phyloP scores from a whole-genome alignment of 352 stramenopile species.

The Pythium aquatile region DNA sequence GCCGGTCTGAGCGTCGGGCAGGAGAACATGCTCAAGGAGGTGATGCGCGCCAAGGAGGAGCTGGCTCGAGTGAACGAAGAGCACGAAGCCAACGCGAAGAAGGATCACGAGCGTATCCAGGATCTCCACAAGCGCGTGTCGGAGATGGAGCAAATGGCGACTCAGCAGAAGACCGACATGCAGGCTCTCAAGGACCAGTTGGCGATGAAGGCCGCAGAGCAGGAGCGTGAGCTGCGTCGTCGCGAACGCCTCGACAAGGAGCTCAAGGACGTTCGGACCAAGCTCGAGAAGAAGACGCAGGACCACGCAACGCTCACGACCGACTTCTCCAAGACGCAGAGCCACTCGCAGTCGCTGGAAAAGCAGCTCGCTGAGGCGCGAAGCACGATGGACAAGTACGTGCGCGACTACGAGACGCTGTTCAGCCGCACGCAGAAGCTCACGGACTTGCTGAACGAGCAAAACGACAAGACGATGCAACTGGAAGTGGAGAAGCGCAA shows the following conservation, averaged over 20 bases:
- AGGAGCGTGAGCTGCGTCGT: slow-evolving; percentile 85
- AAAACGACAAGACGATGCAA: slow-evolving; percentile 86
- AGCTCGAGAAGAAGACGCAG: slow-evolving; percentile 84
- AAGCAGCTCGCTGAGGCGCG: slow-evolving; percentile 80
- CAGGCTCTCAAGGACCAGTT: slow-evolving; percentile 88
- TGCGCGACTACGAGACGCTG: slow-evolving; percentile 91
- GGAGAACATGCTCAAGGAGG: slow-evolving; percentile 92
- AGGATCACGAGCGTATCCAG: slow-evolving; percentile 79
- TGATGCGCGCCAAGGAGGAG: slow-evolving; percentile 89
- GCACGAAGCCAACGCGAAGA: slow-evolving; percentile 75
- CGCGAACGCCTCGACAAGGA: slow-evolving; percentile 93
- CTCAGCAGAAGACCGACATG: slow-evolving; percentile 64
- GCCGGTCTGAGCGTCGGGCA: slow-evolving; percentile 89
- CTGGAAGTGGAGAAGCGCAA: slow-evolving; percentile 78
- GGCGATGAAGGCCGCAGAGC: slow-evolving; percentile 80
- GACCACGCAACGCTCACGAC: slow-evolving; percentile 50
- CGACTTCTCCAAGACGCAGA: slow-evolving; percentile 66
- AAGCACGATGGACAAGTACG: slow-evolving; percentile 92
- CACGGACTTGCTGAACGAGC: slow-evolving; percentile 91
- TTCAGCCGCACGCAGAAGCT: slow-evolving; percentile 91
- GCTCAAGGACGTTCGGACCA: slow-evolving; percentile 86
- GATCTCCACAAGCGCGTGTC: slow-evolving; percentile 67
- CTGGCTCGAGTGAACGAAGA: slow-evolving; percentile 86
- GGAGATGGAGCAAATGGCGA: slow-evolving; percentile 61
- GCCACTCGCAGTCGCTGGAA: slow-evolving; percentile 75